Base-by-base conservation (phyloP, 139 green algal species). In the Desmodesmus armatus region DNA sequence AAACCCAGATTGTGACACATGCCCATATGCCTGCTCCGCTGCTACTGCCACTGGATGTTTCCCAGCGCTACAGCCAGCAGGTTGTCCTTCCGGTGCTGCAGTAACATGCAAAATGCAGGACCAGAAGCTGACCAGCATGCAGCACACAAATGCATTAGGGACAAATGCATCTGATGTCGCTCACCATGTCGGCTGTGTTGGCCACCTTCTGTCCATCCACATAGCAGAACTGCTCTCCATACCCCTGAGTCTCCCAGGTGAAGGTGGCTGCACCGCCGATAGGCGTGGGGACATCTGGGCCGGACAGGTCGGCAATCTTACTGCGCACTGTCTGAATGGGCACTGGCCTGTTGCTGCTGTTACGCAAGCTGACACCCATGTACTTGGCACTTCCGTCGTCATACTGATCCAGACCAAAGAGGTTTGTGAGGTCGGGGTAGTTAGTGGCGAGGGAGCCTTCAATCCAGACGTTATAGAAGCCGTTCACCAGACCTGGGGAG, bases 171-270 rank as follows among this genome's bases (percentile, higher is more conserved):
- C 58, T 35, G 13, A 29, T 25, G 17, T 31, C 71, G 15, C 73
- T 80, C n/a, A 80, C 73, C 51, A 29, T 19, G 69, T 86, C 80
- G 25, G 80, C 67, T 21, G 69, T 71, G 69, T 86, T 86, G 21
- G 69, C 69, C 41, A 87, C 71, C 21, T 51, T 72, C 58, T 66
- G 40, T 9, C 72, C 72, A 58, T 87, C 82, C 19, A 87, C 82
- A n/a, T 83, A 87, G 72, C 82, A 87, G 44, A 87, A 87, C 60
- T 87, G 82, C 82, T 87, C 82, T 7, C 82, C 82, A 58, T 78
- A 87, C 35, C 82, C 82, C 51, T 77, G 53, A 11, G 82, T 87
- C 25, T 87, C 82, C 82, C 82, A 87, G 15, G 31, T 77, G 40
- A 87, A 87, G 2, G 82, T 40, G 3, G 72, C 82, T 17, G 40